phyloP scores from a whole-genome alignment of 225 moss, liverwort and hornwort genomes.

The Anthoceros angustus region DNA sequence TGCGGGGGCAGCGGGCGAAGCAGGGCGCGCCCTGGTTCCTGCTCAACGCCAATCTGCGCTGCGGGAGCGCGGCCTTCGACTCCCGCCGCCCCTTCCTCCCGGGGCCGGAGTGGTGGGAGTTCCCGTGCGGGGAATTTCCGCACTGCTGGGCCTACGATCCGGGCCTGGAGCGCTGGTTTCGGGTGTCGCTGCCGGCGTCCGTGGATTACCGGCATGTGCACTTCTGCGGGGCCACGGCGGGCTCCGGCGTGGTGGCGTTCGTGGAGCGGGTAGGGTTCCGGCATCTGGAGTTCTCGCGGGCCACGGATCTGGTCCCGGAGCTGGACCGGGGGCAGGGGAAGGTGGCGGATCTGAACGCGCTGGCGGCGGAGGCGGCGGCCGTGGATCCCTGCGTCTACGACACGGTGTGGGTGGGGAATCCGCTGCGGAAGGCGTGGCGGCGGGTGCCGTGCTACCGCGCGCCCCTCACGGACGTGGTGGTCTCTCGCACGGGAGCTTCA shows the following conservation, averaged over 20 bases:
- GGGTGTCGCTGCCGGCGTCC: neutral
- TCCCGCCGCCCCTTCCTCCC: neutral
- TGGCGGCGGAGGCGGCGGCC: neutral
- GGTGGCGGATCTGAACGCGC: neutral
- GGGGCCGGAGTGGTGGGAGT: no score
- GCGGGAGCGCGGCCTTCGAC: neutral
- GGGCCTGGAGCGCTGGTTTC: neutral
- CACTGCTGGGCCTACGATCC: neutral
- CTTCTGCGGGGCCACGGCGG: no score
- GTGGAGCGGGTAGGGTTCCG: no score
- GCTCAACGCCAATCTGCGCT: neutral
- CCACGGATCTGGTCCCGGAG: neutral
- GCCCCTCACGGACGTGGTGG: neutral
- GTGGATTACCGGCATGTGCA: no score
- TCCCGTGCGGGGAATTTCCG: neutral
- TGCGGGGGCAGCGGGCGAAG: neutral
- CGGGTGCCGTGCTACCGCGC: neutral
- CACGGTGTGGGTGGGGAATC: neutral
- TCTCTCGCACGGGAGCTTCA: neutral
- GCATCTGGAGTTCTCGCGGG: neutral
- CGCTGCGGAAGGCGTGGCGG: constrained; percentile 1
- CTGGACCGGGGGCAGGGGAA: neutral
- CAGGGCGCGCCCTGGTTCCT: neutral
- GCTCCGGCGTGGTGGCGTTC: no score
- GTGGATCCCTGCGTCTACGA: neutral